Evolutionary conservation across 177 flowering plant genomes (phyloP), one percentile per base, ranked within the genome.

Genomic region (Vitis hybrid): DNA sequence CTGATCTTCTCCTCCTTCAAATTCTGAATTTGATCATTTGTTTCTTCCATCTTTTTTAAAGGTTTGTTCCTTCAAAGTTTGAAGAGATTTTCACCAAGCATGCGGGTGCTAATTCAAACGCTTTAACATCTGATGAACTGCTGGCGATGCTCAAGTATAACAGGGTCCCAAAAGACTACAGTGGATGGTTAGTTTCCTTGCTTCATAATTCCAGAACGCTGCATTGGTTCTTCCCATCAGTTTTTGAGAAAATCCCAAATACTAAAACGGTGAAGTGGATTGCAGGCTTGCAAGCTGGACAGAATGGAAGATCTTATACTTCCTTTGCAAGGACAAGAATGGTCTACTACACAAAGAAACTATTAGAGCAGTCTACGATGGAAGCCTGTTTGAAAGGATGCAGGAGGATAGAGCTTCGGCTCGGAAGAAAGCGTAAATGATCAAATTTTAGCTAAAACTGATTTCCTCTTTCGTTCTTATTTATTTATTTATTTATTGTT

Each of bases 51-150:
- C 9, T 52, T 71, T 18, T 70, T 11, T 63, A 15, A 33, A 94
- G 95, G 81, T 92, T 92, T 74, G 92, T 90, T 17, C 72, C 83
- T 0, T 70, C 75, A 2, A 91, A 88, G 73, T 92, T 95, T 62
- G 97, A 95, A 75, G 93, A 86, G 65, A 85, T 95, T 1, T 92
- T 95, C 75, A 13, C 15, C 38, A 88, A 88, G 78, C 85, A 91
- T 76, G 86, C 94, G 4, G 82, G 12, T 4, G 79, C 87, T 2
- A 76, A 84, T 55, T 55, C 74, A 3, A 53, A 82, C 62, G 86
- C 90, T 52, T 79, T 95, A 22, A 90, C 97, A 28, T 74, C 83
- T 1, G 83, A 88, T 6, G 99, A 95, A 74, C 64, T 95, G 51
- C 59, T 10, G 15, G 76, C 1, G 1, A 72, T 95, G 85, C 72